Conservation (phyloP, 1,284 basidiomycete species). For the Veloboletus limbatus region DNA sequence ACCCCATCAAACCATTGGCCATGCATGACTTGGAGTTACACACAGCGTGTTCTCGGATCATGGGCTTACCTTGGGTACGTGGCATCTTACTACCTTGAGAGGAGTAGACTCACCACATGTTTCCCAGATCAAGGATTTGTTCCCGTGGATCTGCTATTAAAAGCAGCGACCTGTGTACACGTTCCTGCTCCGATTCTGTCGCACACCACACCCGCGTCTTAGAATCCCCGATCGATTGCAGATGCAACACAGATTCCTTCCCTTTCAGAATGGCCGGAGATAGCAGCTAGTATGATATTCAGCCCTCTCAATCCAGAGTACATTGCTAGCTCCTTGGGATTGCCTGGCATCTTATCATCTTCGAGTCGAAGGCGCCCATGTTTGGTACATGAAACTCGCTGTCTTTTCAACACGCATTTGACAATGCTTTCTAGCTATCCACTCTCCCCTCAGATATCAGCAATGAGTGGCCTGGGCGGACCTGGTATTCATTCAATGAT, state of each 20-base stretch:
- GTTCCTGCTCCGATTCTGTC: slow-evolving; percentile 36
- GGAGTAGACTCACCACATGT: slow-evolving; percentile 5
- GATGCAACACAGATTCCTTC: slow-evolving; percentile 50
- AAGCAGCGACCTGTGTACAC: slow-evolving; percentile 38
- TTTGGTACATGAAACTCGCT: slow-evolving; percentile 57
- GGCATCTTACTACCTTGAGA: slow-evolving; percentile 23
- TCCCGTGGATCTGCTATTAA: slow-evolving; percentile 54
- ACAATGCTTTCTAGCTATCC: slow-evolving; percentile 62
- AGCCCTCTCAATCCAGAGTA: slow-evolving; percentile 67
- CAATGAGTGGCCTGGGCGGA: slow-evolving; percentile 65
- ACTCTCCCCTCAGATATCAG: slow-evolving; percentile 81
- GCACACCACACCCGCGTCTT: slow-evolving; percentile 59
- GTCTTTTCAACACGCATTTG: slow-evolving; percentile 1
- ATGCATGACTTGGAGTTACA: slow-evolving; percentile 75
- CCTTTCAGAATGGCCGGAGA: slow-evolving; percentile 82
- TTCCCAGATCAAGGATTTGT: slow-evolving; percentile 72
- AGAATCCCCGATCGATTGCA: slow-evolving; percentile 52
- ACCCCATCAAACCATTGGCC: slow-evolving; percentile 41
- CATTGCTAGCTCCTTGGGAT: slow-evolving; percentile 86
- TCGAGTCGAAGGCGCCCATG: slow-evolving; percentile 86
- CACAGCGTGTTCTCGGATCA: slow-evolving; percentile 88
- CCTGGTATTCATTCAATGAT: slow-evolving; percentile 63
- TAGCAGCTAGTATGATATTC: slow-evolving; percentile 79
- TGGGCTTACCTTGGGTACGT: slow-evolving; percentile 67
- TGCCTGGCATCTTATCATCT: slow-evolving; percentile 72